These are phyloP conservation scores for Kuraishia capsulata DNA, from an alignment of 805 yeast genomes.

Conservation along the genomic window DNA sequence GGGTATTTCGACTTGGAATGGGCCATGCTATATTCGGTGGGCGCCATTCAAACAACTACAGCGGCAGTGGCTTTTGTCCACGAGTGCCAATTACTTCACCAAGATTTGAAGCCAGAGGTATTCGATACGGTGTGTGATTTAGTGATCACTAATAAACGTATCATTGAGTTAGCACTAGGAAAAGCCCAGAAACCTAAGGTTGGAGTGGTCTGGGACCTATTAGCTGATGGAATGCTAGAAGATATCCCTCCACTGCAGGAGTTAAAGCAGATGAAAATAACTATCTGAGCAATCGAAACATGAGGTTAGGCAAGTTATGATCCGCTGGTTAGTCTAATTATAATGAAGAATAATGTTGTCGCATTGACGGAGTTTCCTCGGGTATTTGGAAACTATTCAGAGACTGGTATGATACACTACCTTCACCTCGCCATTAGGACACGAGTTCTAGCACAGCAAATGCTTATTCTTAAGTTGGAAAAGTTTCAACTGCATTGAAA, in stretches of 20 bases:
- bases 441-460: too few species aligned
- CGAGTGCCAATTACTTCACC: constrained; percentile 19
- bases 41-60: constrained; percentile 12
- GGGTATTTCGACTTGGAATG: constrained; percentile 22
- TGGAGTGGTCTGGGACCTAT: constrained; percentile 19
- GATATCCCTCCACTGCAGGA: constrained; percentile 20
- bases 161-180: constrained; percentile 9
- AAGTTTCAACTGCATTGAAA: too few species aligned
- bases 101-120: constrained; percentile 17
- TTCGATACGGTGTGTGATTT: constrained; percentile 23
- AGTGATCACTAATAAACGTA: constrained; percentile 15
- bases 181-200: constrained; percentile 13
- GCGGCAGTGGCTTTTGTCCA: constrained; percentile 20
- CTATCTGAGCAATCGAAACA: too few species aligned
- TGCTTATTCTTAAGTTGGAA: too few species aligned
- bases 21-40: constrained; percentile 20
- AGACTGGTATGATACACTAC: too few species aligned
- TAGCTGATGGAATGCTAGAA: constrained; percentile 16
- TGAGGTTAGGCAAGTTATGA: too few species aligned
- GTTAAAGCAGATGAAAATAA: constrained; percentile 6
- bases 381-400: too few species aligned
- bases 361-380: too few species aligned
- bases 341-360: too few species aligned
- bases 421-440: too few species aligned
- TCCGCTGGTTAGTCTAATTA: too few species aligned